Evolutionary conservation across 768 basidiomycete genomes (phyloP), one percentile per base, ranked within the genome.

Genomic region (Panus rudis): DNA sequence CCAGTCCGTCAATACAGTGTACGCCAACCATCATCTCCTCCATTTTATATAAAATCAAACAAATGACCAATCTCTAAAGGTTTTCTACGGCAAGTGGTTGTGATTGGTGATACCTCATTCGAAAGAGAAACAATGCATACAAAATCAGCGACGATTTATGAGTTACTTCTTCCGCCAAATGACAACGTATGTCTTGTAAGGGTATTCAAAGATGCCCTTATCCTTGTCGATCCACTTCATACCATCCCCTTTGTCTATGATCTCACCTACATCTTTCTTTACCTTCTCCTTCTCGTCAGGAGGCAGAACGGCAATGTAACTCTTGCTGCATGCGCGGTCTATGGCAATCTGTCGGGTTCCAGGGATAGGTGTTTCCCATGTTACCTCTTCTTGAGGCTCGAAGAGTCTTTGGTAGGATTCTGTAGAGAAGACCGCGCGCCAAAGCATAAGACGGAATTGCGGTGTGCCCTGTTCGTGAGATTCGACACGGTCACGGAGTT

Each of bases 241-340:
- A 2, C 72, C 81, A 7, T 84, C 75, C 16, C 79, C 80, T 21
- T 61, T 64, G 41, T 73, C 58, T 2, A 90, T 57, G 42, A 90
- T 79, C 7, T 58, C 67, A 33, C 69, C 63, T 22, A 91, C 57
- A 35, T 76, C 69, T 8, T 64, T 51, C 19, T 63, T 59, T 25
- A 92, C 70, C 31, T 70, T 64, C 11, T 60, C 60, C 61, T 75
- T 83, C 52, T 79, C 73, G n/a, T 72, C 72, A 2, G 72, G 73
- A 2, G 72, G 63, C 26, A 84, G 67, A 17, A 82, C 61, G 0
- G 84, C 71, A 33, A 92, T 78, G 61, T 92, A 96, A 51, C 88
- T 92, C 67, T 94, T 96, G 63, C 81, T 90, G 45, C 70, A 68
- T 2, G 81, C 81, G 39, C 92, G 69, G 41, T 89, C 69, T 27